Evolutionary conservation across 345 rosid species (phyloP).

Genomic region (Litchi chinensis): DNA sequence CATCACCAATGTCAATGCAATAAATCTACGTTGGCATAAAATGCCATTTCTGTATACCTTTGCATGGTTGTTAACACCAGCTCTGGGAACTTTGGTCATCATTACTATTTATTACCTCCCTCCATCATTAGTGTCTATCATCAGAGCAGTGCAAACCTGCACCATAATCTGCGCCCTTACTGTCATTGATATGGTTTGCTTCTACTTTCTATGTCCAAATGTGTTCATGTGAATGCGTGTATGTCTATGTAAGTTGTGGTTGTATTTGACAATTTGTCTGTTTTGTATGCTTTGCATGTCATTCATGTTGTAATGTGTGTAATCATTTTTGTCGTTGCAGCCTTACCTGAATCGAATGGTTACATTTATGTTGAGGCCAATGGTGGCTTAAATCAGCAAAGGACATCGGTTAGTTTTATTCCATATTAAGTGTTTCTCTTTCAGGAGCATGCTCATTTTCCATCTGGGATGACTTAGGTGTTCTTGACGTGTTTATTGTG

Average conservation of each 20-base stretch:
- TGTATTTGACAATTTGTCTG: background rate
- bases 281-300: background rate
- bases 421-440: slow-evolving; percentile 16
- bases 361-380: slow-evolving; percentile 95
- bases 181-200: background rate
- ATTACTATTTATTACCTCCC: background rate
- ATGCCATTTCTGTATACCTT: background rate
- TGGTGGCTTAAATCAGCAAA: slow-evolving; percentile 98
- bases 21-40: background rate
- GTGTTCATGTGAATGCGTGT: background rate
- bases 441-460: slow-evolving; percentile 19
- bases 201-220: background rate
- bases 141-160: background rate
- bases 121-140: background rate
- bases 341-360: slow-evolving; percentile 92
- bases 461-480: slow-evolving; percentile 28
- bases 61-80: background rate
- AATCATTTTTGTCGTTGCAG: slow-evolving; percentile 42
- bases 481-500: slow-evolving; percentile 22
- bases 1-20: background rate
- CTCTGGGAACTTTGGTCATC: background rate
- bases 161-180: background rate
- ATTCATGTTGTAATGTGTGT: background rate
- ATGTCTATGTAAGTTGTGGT: background rate
- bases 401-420: slow-evolving; percentile 88